Base-by-base conservation (phyloP, 768 basidiomycete genomes). In the Multifurca ochricompacta region DNA sequence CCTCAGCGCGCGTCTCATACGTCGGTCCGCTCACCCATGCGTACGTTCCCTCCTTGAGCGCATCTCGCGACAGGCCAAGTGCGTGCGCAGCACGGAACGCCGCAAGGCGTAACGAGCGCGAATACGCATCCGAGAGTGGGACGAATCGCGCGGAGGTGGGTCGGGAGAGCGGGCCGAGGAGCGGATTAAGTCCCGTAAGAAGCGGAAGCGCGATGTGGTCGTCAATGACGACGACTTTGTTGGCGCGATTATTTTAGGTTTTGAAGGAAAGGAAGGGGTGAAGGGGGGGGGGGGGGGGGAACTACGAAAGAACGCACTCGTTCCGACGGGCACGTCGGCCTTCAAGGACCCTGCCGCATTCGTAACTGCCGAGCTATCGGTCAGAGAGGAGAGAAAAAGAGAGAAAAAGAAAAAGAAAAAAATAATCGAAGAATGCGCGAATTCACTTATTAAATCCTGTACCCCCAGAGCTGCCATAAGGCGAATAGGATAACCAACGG, bases 11-110 rank as follows among this genome's bases (percentile, higher is more conserved):
- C 0, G 87, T 89, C 70, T 94, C 91, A 65, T 94, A 94, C 7
- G 89, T 87, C 13, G 92, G 91, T 0, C 92, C 91, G 28, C 82
- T 78, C 42, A 94, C 91, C 87, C 89, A 94, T 1, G 90, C 90
- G 61, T 94, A 94, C 2, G 78, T 81, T 0, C 92, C 91, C 65
- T 93, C 91, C 2, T 78, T 80, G 11, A 93, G 72, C 3, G 82
- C 82, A 25, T 72, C 70, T 3, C 70, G 68, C 4, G 70, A 67
- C 6, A 91, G 66, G 1, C 71, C 67, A 32, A 93, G 77, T 21
- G 77, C 66, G 60, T 85, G 76, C 0, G 88, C 80, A 0, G 90
- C 83, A 18, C 80, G 75, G 69, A 91, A 93, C 0, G 79, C 78
- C 11, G 83, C 70, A 3, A 81, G 80, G n/a, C 89, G 81, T 18